phyloP scores from a whole-genome alignment of 2,329 filamentous ascomycete species.

The Aspergillus sp. region DNA sequence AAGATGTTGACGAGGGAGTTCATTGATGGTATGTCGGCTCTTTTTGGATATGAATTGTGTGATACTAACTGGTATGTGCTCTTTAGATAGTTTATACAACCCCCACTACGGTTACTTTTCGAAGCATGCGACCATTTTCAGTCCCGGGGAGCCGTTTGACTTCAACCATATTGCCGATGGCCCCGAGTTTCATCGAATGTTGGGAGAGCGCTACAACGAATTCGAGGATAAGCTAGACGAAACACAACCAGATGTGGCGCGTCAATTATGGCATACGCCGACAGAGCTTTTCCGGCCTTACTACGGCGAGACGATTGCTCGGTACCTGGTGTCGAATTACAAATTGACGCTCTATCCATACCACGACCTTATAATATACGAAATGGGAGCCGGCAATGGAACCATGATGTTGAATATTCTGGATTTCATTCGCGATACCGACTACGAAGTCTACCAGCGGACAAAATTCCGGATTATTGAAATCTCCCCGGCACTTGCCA shows the following conservation, averaged over 20 bases:
- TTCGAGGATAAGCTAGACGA: constrained; percentile 86
- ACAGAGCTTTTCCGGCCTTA: constrained; percentile 95
- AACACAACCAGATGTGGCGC: constrained; percentile 62
- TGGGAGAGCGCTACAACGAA: constrained; percentile 73
- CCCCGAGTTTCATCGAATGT: constrained; percentile 68
- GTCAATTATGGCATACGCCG: constrained; percentile 96
- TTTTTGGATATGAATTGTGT: neutral
- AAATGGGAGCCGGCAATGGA: constrained; percentile 95
- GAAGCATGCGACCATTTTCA: constrained; percentile 94
- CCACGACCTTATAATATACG: constrained; percentile 95
- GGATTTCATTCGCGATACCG: constrained; percentile 84
- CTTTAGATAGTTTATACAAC: constrained; percentile 82
- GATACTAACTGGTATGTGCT: constrained; percentile 2
- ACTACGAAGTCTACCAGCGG: constrained; percentile 86
- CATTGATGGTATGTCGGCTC: constrained; percentile 65
- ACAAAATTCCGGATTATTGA: constrained; percentile 95
- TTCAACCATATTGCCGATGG: constrained; percentile 78
- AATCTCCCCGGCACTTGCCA: constrained; percentile 76
- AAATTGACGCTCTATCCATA: constrained; percentile 90
- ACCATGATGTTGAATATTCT: constrained; percentile 98
- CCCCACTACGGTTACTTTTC: constrained; percentile 93
- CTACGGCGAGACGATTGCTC: constrained; percentile 95
- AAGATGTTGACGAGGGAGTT: constrained; percentile 99
- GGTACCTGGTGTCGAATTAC: constrained; percentile 93
- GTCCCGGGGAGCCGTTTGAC: constrained; percentile 81